A percentile compares a stretch with the other conserved stretches of the same genome.
These are phyloP conservation scores for Naganishia liquefaciens DNA, from an alignment of 1,284 basidiomycete species.

Conservation along the genomic window DNA sequence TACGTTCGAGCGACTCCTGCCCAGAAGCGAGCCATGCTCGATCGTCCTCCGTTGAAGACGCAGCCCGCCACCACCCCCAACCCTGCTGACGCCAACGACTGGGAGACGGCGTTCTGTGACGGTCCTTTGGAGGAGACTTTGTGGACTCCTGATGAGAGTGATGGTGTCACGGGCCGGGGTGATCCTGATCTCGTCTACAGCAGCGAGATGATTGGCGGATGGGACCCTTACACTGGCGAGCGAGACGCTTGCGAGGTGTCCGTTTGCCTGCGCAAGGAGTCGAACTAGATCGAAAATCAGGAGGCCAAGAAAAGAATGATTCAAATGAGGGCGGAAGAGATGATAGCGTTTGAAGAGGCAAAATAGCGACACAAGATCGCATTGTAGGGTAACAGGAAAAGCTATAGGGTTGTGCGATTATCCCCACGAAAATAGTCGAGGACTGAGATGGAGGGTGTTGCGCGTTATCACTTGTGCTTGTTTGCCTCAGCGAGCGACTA, in stretches of 20 bases:
- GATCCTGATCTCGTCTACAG: slow-evolving; percentile 42
- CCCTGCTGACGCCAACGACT: slow-evolving; percentile 37
- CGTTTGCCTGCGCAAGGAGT: slow-evolving; percentile 40
- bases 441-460: too few species aligned
- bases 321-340: too few species aligned
- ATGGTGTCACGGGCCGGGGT: slow-evolving; percentile 41
- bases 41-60: slow-evolving; percentile 33
- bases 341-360: not conserved
- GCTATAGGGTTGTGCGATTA: not conserved
- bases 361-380: not conserved
- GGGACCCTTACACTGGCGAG: slow-evolving; percentile 48
- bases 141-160: slow-evolving; percentile 45
- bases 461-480: too few species aligned
- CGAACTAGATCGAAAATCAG: not conserved
- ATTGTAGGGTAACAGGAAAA: too few species aligned
- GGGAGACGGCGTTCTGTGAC: slow-evolving; percentile 42
- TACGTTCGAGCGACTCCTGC: slow-evolving; percentile 44
- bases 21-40: slow-evolving; percentile 38
- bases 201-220: slow-evolving; percentile 45
- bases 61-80: slow-evolving; percentile 40
- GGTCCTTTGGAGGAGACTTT: slow-evolving; percentile 44
- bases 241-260: slow-evolving; percentile 48
- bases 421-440: not conserved
- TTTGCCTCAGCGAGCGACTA: too few species aligned
- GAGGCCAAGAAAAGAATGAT: too few species aligned